These are phyloP conservation scores for Coniochaeta sp. DNA, from an alignment of 2,329 filamentous ascomycete genomes.

Conservation along the genomic window DNA sequence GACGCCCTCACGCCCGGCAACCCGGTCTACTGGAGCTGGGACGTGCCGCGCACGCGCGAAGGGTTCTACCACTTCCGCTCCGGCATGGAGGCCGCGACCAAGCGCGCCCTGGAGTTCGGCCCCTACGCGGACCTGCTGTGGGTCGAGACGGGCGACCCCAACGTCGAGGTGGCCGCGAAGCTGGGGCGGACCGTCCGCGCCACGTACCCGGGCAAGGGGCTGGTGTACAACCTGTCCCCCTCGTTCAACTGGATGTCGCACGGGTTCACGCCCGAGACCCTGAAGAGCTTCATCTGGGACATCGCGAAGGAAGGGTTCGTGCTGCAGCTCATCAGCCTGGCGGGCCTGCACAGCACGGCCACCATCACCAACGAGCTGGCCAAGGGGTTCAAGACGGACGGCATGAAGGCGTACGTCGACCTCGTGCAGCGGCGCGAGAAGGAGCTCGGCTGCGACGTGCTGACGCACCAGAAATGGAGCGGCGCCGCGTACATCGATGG, in stretches of 20 bases:
- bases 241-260: conserved; percentile 99
- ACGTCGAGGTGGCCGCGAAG: conserved; percentile 65
- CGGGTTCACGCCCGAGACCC: conserved; percentile 74
- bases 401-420: conserved; percentile 97
- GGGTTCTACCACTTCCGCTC: conserved; percentile 88
- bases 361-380: conserved; percentile 67
- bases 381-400: conserved; percentile 75
- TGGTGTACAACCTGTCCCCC: conserved; percentile 94
- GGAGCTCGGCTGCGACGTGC: conserved; percentile 82
- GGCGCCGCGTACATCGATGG: conserved; percentile 72
- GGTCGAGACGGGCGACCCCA: conserved; percentile 92
- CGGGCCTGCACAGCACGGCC: conserved; percentile 59
- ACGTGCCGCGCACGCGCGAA: conserved; percentile 86
- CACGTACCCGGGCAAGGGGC: conserved; percentile 68
- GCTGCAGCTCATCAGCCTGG: conserved; percentile 59
- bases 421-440: conserved; percentile 85
- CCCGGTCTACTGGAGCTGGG: conserved; percentile 74
- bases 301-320: conserved; percentile 81
- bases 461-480: conserved; percentile 88
- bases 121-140: conserved; percentile 93
- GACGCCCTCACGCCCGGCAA: conserved; percentile 52
- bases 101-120: conserved; percentile 84
- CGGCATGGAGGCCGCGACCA: conserved; percentile 80
- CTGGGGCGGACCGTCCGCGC: conserved; percentile 72
- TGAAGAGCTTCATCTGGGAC: conserved; percentile 95